Evolutionary conservation across 768 basidiomycete genomes (phyloP).

Genomic region (Boletus sp.): DNA sequence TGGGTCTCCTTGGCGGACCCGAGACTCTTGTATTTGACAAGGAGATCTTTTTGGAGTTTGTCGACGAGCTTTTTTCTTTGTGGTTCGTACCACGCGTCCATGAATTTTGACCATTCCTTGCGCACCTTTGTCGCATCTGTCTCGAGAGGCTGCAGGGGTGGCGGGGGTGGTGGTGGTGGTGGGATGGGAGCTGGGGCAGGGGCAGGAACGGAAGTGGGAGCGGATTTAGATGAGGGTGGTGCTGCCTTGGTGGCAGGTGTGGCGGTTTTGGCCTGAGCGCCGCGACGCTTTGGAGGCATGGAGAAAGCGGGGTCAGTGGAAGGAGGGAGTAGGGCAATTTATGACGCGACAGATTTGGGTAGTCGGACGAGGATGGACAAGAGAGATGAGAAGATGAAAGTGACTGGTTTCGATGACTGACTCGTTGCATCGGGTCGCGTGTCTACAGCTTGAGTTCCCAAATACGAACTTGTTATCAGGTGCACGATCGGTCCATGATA

Average conservation of each 20-base stretch:
- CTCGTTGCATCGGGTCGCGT: slow-evolving; percentile 30
- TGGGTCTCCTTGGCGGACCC: slow-evolving; percentile 25
- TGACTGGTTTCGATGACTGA: slow-evolving; percentile 21
- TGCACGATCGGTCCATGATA: slow-evolving; percentile 32
- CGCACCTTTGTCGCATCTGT: slow-evolving; percentile 23
- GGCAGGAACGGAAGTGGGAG: background rate
- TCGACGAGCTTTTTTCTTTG: slow-evolving; percentile 28
- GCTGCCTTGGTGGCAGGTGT: slow-evolving; percentile 6
- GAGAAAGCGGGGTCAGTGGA: background rate
- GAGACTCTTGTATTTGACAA: slow-evolving; percentile 31
- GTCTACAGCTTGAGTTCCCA: slow-evolving; percentile 18
- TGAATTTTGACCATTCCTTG: slow-evolving; percentile 30
- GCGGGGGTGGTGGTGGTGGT: slow-evolving; percentile 8
- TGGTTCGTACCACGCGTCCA: slow-evolving; percentile 30
- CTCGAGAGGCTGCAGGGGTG: slow-evolving; percentile 20
- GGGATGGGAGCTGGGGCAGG: background rate
- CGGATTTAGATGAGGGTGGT: slow-evolving; percentile 8
- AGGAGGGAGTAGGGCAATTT: background rate
- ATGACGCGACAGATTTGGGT: slow-evolving; percentile 16
- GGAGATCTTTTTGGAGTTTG: slow-evolving; percentile 30
- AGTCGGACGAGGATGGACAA: background rate
- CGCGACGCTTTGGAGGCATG: slow-evolving; percentile 33
- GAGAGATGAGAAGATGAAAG: slow-evolving; percentile 18
- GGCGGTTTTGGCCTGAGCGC: slow-evolving; percentile 15
- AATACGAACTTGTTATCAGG: slow-evolving; percentile 29